Base-by-base conservation (phyloP, 1,284 basidiomycete species). In the Microbotryum intermedium region DNA sequence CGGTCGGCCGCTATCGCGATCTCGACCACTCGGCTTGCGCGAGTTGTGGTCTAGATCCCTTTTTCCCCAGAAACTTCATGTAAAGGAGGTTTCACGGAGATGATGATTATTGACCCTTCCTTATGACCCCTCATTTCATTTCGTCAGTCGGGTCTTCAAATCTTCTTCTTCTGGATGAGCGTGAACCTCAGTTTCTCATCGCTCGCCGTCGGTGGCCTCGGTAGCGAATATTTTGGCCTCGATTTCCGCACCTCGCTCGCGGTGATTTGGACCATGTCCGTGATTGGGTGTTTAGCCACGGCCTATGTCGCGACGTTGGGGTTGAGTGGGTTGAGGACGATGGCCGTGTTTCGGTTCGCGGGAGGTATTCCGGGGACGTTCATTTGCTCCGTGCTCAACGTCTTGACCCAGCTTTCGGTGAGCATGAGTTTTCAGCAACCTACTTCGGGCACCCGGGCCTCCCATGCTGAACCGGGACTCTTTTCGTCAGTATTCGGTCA, bases 301-400 rank as follows among this genome's bases (percentile, higher is more conserved):
- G 79, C 80, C 0, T 82, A 82, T 68, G 79, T 83, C 53, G 80
- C 82, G 16, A 82, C 77, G 1, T 77, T 85, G n/a, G 84, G 84
- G 0, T 83, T 83, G 1, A 74, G 76, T 64, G 84, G 84, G 8
- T 71, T 85, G 53, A 77, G 84, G 6, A 84, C 83, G 1, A 84
- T 86, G 81, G 75, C 76, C 11, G 72, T 75, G 34, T 69, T 68
- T 29, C 42, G 43, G 26, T 53, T 52, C 30, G 42, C 43, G 11
- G 57, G 34, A 5, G 43, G 50, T 42, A 26, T 23, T 21, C 49
- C 51, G 11, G 64, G 61, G 5, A 63, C 59, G 1, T 77, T 76
- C 10, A 75, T 84, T 57, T 82, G 82, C 67, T 80, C 82, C 10
- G 66, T 84, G 52, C 71, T 84, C 9, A 84, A 83, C 68, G 81